Percentiles rank a stretch among this genome's conserved stretches.
These are phyloP conservation scores for Rostrohypoxylon terebratum DNA, from an alignment of 495 filamentous ascomycete species.

Conservation along the genomic window DNA sequence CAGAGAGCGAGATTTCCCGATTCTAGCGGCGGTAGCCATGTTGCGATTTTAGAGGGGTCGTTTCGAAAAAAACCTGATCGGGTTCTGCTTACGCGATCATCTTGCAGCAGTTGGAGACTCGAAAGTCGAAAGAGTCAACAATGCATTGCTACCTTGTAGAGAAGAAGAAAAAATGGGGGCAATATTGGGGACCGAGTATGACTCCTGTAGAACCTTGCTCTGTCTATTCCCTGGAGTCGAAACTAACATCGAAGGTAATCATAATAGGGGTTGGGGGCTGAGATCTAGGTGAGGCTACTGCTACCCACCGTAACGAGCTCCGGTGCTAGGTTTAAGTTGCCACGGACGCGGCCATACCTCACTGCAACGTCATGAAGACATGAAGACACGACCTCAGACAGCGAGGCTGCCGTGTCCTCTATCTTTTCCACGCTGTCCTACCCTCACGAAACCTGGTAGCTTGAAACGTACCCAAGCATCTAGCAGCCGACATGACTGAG, in stretches of 20 bases:
- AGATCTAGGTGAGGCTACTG: not conserved
- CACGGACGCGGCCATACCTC: not conserved
- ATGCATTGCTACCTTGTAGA: not conserved
- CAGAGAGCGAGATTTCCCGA: not conserved
- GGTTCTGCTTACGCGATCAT: slow-evolving; percentile 1
- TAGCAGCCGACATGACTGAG: not conserved
- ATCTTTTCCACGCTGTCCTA: slow-evolving; percentile 22
- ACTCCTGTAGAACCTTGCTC: not conserved
- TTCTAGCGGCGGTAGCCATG: slow-evolving; percentile 17
- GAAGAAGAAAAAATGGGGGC: not conserved
- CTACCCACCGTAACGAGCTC: slow-evolving; percentile 6
- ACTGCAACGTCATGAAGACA: not conserved
- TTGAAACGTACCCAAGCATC: slow-evolving; percentile 9
- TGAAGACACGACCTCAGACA: not conserved
- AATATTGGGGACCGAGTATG: not conserved
- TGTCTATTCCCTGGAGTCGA: not conserved
- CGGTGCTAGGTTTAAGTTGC: not conserved
- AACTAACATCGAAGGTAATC: not conserved
- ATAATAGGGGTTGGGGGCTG: slow-evolving; percentile 5
- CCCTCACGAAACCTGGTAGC: slow-evolving; percentile 22
- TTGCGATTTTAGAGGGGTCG: not conserved
- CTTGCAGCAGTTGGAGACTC: slow-evolving; percentile 1
- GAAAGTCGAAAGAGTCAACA: not conserved
- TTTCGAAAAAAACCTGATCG: not conserved
- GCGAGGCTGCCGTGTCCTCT: slow-evolving; percentile 16